Conservation (phyloP, 2,329 filamentous ascomycete genomes). For the Curvularia verruculosa region DNA sequence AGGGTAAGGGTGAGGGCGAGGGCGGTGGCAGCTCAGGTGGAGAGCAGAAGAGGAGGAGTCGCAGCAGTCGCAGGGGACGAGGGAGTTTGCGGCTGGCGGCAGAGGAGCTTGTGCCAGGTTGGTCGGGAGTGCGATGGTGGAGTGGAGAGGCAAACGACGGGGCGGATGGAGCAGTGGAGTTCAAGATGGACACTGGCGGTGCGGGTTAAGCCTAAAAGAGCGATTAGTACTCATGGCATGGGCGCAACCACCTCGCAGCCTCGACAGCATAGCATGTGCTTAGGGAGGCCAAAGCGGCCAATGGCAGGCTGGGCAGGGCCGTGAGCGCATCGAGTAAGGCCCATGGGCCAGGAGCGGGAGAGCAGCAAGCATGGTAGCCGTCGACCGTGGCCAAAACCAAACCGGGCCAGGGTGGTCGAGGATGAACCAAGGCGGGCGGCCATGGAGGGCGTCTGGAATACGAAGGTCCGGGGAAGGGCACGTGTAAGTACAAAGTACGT, state of each 20-base stretch:
- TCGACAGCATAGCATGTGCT: conserved; percentile 20
- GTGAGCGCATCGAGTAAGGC: conserved; percentile 1
- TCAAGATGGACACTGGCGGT: conserved; percentile 16
- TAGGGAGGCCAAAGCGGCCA: conserved; percentile 9
- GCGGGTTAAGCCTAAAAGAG: conserved; percentile 18
- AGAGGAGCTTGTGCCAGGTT: conserved; percentile 20
- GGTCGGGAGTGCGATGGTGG: conserved; percentile 19
- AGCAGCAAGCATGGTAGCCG: background rate
- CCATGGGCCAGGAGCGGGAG: background rate
- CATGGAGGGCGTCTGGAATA: conserved; percentile 7
- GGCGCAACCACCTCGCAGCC: conserved; percentile 22
- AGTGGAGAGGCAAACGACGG: conserved; percentile 17
- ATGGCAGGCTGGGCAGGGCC: conserved; percentile 8
- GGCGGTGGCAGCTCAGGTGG: conserved; percentile 8
- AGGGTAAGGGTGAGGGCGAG: conserved; percentile 4
- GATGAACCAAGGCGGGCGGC: conserved; percentile 14
- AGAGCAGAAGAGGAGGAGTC: conserved; percentile 13
- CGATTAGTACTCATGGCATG: conserved; percentile 14
- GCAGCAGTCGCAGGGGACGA: conserved; percentile 15
- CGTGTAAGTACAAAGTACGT: conserved; percentile 3
- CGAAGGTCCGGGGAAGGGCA: conserved; percentile 12
- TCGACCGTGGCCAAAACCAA: background rate
- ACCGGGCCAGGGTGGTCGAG: conserved; percentile 3
- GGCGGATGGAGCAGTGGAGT: conserved; percentile 12
- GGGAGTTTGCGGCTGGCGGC: conserved; percentile 19